Evolutionary conservation across 2,329 filamentous ascomycete species (phyloP).

Genomic region (Fusarium abutilonis): DNA sequence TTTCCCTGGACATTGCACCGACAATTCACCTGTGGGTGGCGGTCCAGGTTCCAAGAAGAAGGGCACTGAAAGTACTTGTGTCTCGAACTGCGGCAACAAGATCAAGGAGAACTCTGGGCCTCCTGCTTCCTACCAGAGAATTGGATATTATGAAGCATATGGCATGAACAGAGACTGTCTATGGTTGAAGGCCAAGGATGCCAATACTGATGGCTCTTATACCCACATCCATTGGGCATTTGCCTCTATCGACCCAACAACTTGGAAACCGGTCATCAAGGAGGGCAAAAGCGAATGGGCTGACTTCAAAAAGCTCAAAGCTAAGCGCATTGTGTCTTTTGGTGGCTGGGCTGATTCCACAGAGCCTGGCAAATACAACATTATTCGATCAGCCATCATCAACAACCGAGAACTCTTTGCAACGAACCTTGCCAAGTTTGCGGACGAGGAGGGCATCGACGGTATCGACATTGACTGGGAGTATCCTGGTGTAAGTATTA

Average conservation of each 20-base stretch:
- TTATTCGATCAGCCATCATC: slow-evolving; percentile 40
- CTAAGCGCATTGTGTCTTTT: slow-evolving; percentile 46
- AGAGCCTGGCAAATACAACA: slow-evolving; percentile 31
- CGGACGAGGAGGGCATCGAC: slow-evolving; percentile 50
- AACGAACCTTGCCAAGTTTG: slow-evolving; percentile 50
- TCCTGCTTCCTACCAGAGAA: neutral
- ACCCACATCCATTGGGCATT: slow-evolving; percentile 46
- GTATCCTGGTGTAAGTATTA: slow-evolving; percentile 45
- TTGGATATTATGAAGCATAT: slow-evolving; percentile 5
- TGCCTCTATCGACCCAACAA: slow-evolving; percentile 41
- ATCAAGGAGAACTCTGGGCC: slow-evolving; percentile 9
- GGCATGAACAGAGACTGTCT: neutral
- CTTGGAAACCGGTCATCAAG: slow-evolving; percentile 29
- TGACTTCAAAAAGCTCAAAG: slow-evolving; percentile 34
- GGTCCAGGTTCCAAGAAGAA: slow-evolving; percentile 4
- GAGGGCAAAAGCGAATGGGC: slow-evolving; percentile 40
- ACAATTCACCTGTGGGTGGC: neutral
- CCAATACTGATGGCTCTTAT: slow-evolving; percentile 32
- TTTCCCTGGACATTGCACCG: slow-evolving; percentile 2
- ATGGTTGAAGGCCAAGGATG: slow-evolving; percentile 11
- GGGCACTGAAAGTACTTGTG: slow-evolving; percentile 8
- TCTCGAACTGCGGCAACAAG: slow-evolving; percentile 1
- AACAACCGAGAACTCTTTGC: slow-evolving; percentile 50
- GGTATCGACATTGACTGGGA: slow-evolving; percentile 57
- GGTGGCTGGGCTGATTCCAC: slow-evolving; percentile 46